These are phyloP conservation scores for Alternaria viburni DNA, from an alignment of 2,329 filamentous ascomycete genomes.

Conservation along the genomic window DNA sequence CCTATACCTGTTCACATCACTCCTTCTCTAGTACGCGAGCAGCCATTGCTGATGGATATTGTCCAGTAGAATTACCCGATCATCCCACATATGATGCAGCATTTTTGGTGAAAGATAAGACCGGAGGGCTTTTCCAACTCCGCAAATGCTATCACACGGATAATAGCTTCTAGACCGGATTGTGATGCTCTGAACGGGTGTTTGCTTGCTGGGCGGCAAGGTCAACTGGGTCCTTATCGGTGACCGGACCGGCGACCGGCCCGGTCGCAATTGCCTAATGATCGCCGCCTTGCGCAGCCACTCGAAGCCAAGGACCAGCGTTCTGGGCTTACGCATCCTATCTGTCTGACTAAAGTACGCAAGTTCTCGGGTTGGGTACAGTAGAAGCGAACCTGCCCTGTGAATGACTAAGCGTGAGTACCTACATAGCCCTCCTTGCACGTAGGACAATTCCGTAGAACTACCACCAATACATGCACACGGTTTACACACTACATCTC, in stretches of 20 bases:
- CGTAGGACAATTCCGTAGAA: not conserved
- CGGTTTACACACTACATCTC: not conserved
- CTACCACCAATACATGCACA: not conserved
- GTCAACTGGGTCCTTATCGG: not conserved
- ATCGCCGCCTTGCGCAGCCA: not conserved
- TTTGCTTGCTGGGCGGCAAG: not conserved
- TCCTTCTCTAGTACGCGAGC: not conserved
- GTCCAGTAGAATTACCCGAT: not conserved
- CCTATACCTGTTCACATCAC: not conserved
- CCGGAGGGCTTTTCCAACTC: not conserved
- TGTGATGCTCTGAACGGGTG: not conserved
- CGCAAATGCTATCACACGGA: not conserved
- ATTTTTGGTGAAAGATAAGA: not conserved
- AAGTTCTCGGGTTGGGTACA: not conserved
- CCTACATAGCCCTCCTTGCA: not conserved
- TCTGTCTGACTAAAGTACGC: not conserved
- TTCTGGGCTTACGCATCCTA: not conserved
- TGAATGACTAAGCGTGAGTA: not conserved
- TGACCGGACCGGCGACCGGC: conserved; percentile 1
- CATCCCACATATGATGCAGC: not conserved
- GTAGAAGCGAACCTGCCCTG: not conserved
- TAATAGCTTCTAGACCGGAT: not conserved
- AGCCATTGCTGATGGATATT: not conserved
- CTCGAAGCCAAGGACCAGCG: not conserved
- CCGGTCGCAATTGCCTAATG: not conserved